Conservation (phyloP, 1,284 basidiomycete species). For the Meira miltonrushii region DNA sequence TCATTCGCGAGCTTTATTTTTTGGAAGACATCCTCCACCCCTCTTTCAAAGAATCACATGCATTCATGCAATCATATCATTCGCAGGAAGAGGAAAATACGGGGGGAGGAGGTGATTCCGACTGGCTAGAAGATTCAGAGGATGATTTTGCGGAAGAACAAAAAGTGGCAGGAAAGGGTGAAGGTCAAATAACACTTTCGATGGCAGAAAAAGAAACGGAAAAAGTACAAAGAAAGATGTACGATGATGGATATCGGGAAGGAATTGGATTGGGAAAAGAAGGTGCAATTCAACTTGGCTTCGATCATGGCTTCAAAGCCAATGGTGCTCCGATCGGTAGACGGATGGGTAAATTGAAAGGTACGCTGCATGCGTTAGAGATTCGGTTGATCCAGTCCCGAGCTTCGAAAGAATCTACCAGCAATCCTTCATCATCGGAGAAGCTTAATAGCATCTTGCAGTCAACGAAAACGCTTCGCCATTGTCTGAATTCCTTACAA, state of each 20-base stretch:
- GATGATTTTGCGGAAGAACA: constrained; percentile 6
- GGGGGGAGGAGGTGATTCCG: constrained; percentile 18
- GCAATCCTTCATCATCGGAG: no score
- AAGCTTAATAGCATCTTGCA: no score
- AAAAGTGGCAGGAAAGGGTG: no score
- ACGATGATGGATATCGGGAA: constrained; percentile 69
- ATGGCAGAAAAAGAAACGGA: constrained; percentile 31
- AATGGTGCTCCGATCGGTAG: constrained; percentile 70
- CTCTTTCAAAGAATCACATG: neutral
- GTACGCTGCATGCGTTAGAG: constrained; percentile 45
- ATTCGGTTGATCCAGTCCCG: neutral
- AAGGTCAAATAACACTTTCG: constrained; percentile 2
- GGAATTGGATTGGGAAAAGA: constrained; percentile 81
- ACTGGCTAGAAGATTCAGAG: constrained; percentile 32
- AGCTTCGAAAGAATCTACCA: neutral
- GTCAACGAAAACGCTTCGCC: no score
- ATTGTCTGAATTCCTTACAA: constrained; percentile 15
- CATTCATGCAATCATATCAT: neutral
- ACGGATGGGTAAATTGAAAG: constrained; percentile 66
- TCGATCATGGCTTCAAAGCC: constrained; percentile 69
- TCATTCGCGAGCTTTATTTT: no score
- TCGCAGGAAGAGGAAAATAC: neutral
- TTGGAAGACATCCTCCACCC: no score
- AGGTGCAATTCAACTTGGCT: constrained; percentile 69
- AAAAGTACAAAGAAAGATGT: constrained; percentile 28